Evolutionary conservation across 2,329 filamentous ascomycete species (phyloP), one percentile per base, ranked within the genome.

Genomic region (Gnomoniopsis sp.): DNA sequence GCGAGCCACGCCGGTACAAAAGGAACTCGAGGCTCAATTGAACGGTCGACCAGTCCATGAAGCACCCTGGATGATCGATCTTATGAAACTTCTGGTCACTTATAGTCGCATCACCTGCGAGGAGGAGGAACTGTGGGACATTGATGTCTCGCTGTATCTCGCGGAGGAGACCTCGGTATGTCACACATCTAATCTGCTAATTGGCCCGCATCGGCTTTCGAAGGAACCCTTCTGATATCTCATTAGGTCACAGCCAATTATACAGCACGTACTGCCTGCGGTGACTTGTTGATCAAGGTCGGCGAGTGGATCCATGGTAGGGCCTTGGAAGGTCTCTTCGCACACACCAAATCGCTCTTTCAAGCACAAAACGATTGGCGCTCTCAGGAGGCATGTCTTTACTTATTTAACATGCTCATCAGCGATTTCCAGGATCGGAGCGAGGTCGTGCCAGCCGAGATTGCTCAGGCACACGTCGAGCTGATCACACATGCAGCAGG

Each of bases 41-140:
- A 83, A 74, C 65, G 75, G 83, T 17, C 80, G 85, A 59, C 77
- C 80, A 52, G 83, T 84, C 2, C 81, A 85, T 58, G 81, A 85
- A 11, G 87, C 88, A 2, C 85, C 86, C 8, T 98, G 93, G 93
- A 82, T 97, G 65, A 82, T 89, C 36, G 90, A 96, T 67, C 86
- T 97, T 21, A 89, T 97, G 85, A 90, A 89, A 70, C 82, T 97
- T 64, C 85, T 92, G 11, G 86, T 92, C 21, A 86, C 87, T 1
- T 98, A 96, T 73, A 88, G 92, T 14, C 91, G 93, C 64, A 96
- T 99, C 66, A 93, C 90, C 2, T 87, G 86, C 30, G 95, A 99
- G 72, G 95, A 98, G 69, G 91, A 97, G 74, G 91, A 90, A 8
- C 76, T 99, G 11, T 99, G 95, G 95, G 91, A 97, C 66, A 91